Base-by-base conservation (phyloP, 2,329 filamentous ascomycete species). In the Davidsoniella virescens region DNA sequence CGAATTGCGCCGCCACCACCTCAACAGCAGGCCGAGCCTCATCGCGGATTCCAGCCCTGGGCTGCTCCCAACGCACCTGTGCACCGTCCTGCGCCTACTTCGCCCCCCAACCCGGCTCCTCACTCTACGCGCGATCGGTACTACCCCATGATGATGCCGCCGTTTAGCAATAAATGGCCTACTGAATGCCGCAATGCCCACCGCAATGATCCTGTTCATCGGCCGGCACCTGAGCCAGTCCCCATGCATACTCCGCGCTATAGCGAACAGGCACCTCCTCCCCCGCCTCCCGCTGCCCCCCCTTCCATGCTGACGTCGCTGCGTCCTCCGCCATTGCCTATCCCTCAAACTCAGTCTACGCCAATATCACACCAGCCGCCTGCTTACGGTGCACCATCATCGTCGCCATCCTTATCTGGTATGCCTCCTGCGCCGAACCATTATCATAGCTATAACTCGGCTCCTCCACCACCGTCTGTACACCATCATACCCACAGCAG, bases 361-460 rank as follows among this genome's bases (percentile, higher is more conserved):
- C 20, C 52, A 9, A 53, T 23, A 18, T 43, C 41, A 36, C 38
- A 46, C 12, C 33, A 52, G 53, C 17, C 61, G 58, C 49, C 51
- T 54, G 16, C 62, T 57, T 38, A 43, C 20, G 33, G 44, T 43
- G 25, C 47, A n/a, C 47, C 40, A 5, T 20, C 43, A 16, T 37
- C 67, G 55, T 64, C 59, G 5, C 66, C 62, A 53, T 64, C 64
- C n/a, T 61, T 65, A 50, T 58, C 55, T 52, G 67, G 65, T 49
- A 63, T 63, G 14, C 61, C 50, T 6, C 60, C 62, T 5, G 60
- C 63, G 4, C 58, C 63, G 14, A 47, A 48, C 33, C 47, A 50
- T 26, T 36, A 39, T 4, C 36, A 48, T 23, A 39, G 36, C 41
- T 48, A 53, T 26, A 36, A 44, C 18, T 44, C 20, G 4, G 23